Evolutionary conservation across 306 rosid genomes (phyloP), one percentile per base, ranked within the genome.

Genomic region (Mucuna pruriens): DNA sequence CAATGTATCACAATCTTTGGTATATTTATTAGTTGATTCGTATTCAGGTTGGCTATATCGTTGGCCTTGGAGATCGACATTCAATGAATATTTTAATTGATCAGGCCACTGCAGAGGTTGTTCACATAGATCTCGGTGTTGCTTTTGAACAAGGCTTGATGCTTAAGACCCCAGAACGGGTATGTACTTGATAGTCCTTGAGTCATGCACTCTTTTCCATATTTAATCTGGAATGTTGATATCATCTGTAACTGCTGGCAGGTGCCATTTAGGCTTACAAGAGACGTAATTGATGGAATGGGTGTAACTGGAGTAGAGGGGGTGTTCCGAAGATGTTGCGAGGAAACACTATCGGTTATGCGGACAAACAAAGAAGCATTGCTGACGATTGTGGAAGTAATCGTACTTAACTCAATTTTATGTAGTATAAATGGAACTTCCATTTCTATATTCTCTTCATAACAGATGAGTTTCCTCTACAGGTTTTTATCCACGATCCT

Each of bases 61-160:
- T 95, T 80, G 99, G 97, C 31, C 95, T 95, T 33, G 97, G 99
- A 58, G 99, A 93, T 85, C 94, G 98, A 51, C 99, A 95, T 81
- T 17, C 97, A 20, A 90, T 91, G 97, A 95, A 95, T 86, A 89
- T 95, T 82, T 85, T 95, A 85, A 90, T 93, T 76, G 99, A 95
- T 87, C 95, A 95, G 83, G 90, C 89, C 71, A 89, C 95, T 45
- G 99, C 99, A 26, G 97, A 93, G 85, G 97, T 95, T 76, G 93
- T 95, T 87, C 99, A 93, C 86, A 95, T 95, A 63, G 99, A 95
- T 89, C 99, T 95, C 70, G 97, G 99, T 12, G 95, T 95, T 87
- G 99, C 99, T 81, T 95, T 95, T 79, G 99, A 95, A 75, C 99
- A 95, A 88, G 97, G 99, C 71, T 90, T 93, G 90, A 95, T 95